These are phyloP conservation scores for Colletotrichum orchidophilum DNA, from an alignment of 2,329 filamentous ascomycete genomes.

Conservation along the genomic window DNA sequence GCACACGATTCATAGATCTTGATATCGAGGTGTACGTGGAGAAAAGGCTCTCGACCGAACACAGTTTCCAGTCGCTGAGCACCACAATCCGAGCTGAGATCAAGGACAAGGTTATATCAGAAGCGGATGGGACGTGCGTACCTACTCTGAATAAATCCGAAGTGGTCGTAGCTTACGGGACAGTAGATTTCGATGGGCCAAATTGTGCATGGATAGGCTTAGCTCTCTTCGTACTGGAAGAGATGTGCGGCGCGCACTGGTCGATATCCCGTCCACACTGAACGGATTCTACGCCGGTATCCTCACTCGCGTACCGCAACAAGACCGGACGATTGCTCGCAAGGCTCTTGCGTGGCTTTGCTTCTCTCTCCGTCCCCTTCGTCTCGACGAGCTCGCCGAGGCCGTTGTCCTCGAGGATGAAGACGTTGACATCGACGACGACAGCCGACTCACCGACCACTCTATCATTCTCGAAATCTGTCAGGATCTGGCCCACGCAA, in stretches of 20 bases:
- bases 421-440: constrained; percentile 38
- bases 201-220: constrained; percentile 40
- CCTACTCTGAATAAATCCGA: background rate
- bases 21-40: constrained; percentile 39
- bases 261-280: constrained; percentile 37
- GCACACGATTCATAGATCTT: constrained; percentile 29
- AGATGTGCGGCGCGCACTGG: constrained; percentile 36
- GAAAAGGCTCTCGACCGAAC: constrained; percentile 34
- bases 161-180: background rate
- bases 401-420: constrained; percentile 40
- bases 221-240: constrained; percentile 36
- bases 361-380: constrained; percentile 39
- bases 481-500: constrained; percentile 34
- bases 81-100: constrained; percentile 37
- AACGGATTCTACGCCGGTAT: constrained; percentile 38
- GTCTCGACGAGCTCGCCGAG: constrained; percentile 39
- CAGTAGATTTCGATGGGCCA: constrained; percentile 41
- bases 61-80: constrained; percentile 34
- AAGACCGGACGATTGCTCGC: constrained; percentile 37
- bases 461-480: constrained; percentile 36
- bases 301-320: constrained; percentile 36
- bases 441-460: constrained; percentile 37
- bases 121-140: constrained; percentile 39
- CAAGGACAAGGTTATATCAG: constrained; percentile 32
- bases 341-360: constrained; percentile 40